Percentiles rank a stretch among this genome's conserved stretches.
These are phyloP conservation scores for Capsicum baccatum DNA, from an alignment of 257 asterid species.

Conservation along the genomic window DNA sequence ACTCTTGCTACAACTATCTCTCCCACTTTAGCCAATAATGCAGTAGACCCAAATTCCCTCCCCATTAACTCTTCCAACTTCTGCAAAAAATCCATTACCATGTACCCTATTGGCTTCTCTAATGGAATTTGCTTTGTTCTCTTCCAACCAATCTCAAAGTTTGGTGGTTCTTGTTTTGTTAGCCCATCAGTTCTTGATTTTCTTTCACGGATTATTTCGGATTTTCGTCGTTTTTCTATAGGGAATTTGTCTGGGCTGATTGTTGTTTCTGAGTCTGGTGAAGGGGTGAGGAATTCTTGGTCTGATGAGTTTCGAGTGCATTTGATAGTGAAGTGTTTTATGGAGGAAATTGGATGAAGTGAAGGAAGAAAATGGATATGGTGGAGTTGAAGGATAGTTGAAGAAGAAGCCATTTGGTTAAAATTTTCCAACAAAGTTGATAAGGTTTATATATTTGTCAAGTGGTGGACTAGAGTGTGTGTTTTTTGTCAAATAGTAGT, in stretches of 20 bases:
- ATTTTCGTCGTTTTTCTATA: slow-evolving; percentile 63
- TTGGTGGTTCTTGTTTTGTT: slow-evolving; percentile 67
- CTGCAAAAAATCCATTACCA: slow-evolving; percentile 78
- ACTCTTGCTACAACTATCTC: slow-evolving; percentile 79
- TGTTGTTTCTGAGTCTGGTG: slow-evolving; percentile 59
- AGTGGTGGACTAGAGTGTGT: too few relatives aligned
- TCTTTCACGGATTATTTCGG: slow-evolving; percentile 69
- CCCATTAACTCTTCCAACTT: slow-evolving; percentile 75
- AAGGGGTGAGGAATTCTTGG: slow-evolving; percentile 49
- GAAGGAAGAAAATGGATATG: slow-evolving; percentile 37
- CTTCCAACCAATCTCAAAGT: slow-evolving; percentile 93
- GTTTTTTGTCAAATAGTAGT: too few relatives aligned
- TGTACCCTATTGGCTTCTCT: slow-evolving; percentile 79
- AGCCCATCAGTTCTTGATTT: slow-evolving; percentile 54
- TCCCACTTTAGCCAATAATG: slow-evolving; percentile 65
- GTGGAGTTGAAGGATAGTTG: slow-evolving; percentile 45
- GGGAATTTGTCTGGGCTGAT: slow-evolving; percentile 68
- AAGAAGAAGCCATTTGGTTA: slow-evolving; percentile 51
- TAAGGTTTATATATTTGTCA: not conserved
- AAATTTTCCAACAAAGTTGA: not conserved
- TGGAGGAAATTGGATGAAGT: slow-evolving; percentile 26
- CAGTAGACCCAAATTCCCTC: slow-evolving; percentile 66
- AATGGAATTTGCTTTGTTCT: slow-evolving; percentile 65
- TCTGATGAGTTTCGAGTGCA: slow-evolving; percentile 40
- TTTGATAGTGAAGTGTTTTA: slow-evolving; percentile 39